Conservation (phyloP, 2,329 filamentous ascomycete genomes). For the Endocalyx cinctus region DNA sequence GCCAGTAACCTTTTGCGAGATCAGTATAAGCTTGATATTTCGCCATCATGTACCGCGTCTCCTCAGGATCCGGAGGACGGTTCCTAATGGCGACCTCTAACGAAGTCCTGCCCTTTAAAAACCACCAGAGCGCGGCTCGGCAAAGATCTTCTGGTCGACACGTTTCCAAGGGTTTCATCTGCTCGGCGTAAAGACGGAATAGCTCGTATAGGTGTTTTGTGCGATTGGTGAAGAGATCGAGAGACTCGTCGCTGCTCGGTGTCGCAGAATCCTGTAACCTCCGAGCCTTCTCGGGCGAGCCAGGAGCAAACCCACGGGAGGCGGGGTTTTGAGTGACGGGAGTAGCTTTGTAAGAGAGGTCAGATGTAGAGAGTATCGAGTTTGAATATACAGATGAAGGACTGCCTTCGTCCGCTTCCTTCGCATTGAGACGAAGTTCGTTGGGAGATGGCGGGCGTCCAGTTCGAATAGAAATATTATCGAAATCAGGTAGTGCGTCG, state of each 20-base stretch:
- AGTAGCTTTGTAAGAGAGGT: conserved; percentile 22
- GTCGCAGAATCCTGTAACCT: conserved; percentile 36
- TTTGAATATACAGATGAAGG: conserved; percentile 20
- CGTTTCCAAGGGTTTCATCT: conserved; percentile 59
- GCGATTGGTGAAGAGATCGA: conserved; percentile 64
- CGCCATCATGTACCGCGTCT: conserved; percentile 50
- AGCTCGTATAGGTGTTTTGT: conserved; percentile 71
- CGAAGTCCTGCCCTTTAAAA: conserved; percentile 71
- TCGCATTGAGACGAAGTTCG: conserved; percentile 18
- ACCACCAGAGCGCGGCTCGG: conserved; percentile 82
- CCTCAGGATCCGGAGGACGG: conserved; percentile 50
- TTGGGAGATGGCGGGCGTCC: conserved; percentile 18
- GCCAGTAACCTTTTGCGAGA: conserved; percentile 81
- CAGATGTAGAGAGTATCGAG: conserved; percentile 22
- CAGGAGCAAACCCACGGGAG: conserved; percentile 12
- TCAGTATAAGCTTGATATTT: conserved; percentile 79
- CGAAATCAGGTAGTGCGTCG: conserved; percentile 16
- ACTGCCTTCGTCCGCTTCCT: conserved; percentile 13
- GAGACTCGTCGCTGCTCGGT: conserved; percentile 58
- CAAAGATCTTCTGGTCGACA: conserved; percentile 64
- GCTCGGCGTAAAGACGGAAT: conserved; percentile 74
- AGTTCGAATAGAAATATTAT: conserved; percentile 11
- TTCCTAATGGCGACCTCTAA: conserved; percentile 69
- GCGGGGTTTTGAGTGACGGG: conserved; percentile 20
- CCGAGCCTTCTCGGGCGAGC: conserved; percentile 21